Percentiles rank a stretch among this genome's conserved stretches.
These are phyloP conservation scores for Thraustochytrium sp. DNA, from an alignment of 352 stramenopile genomes.

Conservation along the genomic window DNA sequence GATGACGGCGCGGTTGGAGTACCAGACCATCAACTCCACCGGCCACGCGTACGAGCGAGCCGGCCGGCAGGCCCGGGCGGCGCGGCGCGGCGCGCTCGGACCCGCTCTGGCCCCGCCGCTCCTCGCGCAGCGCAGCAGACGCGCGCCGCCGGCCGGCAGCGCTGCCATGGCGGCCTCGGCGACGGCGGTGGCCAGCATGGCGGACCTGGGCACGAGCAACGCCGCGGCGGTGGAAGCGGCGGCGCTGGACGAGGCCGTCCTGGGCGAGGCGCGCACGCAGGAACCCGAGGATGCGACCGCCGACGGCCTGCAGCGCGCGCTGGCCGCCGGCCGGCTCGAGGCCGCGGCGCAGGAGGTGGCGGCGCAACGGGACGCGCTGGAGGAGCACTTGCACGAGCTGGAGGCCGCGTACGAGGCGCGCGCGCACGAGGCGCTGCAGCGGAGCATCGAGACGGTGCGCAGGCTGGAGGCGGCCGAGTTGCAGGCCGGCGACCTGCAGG, in stretches of 20 bases:
- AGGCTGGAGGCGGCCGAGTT: not conserved
- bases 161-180: no score
- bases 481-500: not conserved
- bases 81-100: no score
- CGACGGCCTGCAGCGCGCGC: not conserved
- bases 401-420: not conserved
- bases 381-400: not conserved
- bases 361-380: not conserved
- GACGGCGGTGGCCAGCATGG: no score
- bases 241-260: not conserved
- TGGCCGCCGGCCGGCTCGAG: not conserved
- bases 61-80: no score
- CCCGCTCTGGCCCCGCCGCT: no score
- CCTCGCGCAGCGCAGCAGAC: no score
- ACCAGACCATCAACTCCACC: no score
- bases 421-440: not conserved
- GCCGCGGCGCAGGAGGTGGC: not conserved
- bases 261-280: not conserved
- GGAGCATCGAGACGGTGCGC: not conserved
- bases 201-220: no score
- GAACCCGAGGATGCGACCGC: not conserved
- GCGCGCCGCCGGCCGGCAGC: no score
- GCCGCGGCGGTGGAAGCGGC: not conserved
- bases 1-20: no score
- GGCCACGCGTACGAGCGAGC: no score